Evolutionary conservation across 2,329 filamentous ascomycete species (phyloP).

Genomic region (Penicillium sp.): DNA sequence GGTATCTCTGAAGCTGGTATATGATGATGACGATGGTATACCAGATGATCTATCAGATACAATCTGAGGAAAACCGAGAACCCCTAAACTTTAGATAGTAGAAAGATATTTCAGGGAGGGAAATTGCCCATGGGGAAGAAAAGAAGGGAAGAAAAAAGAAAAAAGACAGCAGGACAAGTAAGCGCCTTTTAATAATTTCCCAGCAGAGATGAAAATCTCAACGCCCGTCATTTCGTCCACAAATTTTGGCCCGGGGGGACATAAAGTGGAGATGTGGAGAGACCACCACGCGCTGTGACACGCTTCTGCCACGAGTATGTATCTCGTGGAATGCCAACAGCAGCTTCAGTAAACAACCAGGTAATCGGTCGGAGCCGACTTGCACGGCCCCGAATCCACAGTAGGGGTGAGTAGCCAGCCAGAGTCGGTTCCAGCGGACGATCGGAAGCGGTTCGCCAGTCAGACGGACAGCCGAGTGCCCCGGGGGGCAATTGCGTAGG

Average conservation of each 20-base stretch:
- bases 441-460: slow-evolving; percentile 25
- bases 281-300: slow-evolving; percentile 20
- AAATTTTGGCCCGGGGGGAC: slow-evolving; percentile 7
- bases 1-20: slow-evolving; percentile 1
- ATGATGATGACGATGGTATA: neutral
- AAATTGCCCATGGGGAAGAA: slow-evolving; percentile 22
- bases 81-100: slow-evolving; percentile 3
- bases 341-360: too few relatives aligned
- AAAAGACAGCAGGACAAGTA: neutral
- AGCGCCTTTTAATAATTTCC: slow-evolving; percentile 25
- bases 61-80: neutral
- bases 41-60: neutral
- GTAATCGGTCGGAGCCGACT: slow-evolving; percentile 27
- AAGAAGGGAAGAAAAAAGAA: neutral
- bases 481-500: slow-evolving; percentile 9
- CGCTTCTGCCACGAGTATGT: slow-evolving; percentile 4
- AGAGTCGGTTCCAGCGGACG: slow-evolving; percentile 14
- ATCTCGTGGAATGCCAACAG: neutral
- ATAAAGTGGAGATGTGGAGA: slow-evolving; percentile 27
- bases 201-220: neutral
- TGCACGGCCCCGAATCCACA: slow-evolving; percentile 19
- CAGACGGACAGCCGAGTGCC: slow-evolving; percentile 15
- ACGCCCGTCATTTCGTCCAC: slow-evolving; percentile 4
- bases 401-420: slow-evolving; percentile 15
- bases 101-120: slow-evolving; percentile 6